phyloP scores from a whole-genome alignment of 2,329 filamentous ascomycete genomes.

The Aureobasidium sp. region DNA sequence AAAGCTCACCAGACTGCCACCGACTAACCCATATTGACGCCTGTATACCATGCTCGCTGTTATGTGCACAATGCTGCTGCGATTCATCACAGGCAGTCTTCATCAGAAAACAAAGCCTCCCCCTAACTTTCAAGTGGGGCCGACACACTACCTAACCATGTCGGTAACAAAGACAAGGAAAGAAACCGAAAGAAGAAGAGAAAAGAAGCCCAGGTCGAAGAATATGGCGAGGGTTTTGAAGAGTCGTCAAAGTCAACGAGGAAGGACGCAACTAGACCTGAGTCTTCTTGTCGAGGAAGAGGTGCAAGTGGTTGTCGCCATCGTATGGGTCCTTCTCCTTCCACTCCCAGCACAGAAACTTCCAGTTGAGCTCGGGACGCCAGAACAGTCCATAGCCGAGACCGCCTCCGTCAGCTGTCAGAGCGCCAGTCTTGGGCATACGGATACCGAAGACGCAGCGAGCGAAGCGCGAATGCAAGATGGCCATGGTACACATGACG shows the following conservation, averaged over 20 bases:
- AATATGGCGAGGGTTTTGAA: neutral
- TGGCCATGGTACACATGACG: slow-evolving; percentile 93
- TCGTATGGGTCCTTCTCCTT: slow-evolving; percentile 14
- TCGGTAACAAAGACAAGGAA: slow-evolving; percentile 14
- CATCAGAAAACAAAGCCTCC: slow-evolving; percentile 1
- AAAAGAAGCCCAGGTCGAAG: neutral
- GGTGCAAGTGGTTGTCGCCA: slow-evolving; percentile 14
- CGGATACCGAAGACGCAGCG: slow-evolving; percentile 72
- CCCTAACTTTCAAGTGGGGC: slow-evolving; percentile 4
- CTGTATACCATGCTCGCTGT: slow-evolving; percentile 5
- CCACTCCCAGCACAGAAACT: slow-evolving; percentile 67
- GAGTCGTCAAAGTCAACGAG: neutral
- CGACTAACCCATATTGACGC: slow-evolving; percentile 9
- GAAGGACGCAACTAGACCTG: slow-evolving; percentile 9
- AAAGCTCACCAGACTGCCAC: slow-evolving; percentile 1
- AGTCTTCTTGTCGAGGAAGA: slow-evolving; percentile 15
- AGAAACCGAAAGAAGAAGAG: neutral
- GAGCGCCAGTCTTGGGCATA: slow-evolving; percentile 73
- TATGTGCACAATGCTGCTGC: slow-evolving; percentile 11
- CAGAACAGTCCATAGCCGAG: slow-evolving; percentile 57
- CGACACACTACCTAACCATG: slow-evolving; percentile 15
- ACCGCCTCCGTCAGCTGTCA: slow-evolving; percentile 59
- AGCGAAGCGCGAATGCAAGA: slow-evolving; percentile 87
- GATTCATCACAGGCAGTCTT: slow-evolving; percentile 10
- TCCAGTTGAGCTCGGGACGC: slow-evolving; percentile 76